Evolutionary conservation across 139 green algal genomes (phyloP).

Genomic region (Trebouxia sp.): DNA sequence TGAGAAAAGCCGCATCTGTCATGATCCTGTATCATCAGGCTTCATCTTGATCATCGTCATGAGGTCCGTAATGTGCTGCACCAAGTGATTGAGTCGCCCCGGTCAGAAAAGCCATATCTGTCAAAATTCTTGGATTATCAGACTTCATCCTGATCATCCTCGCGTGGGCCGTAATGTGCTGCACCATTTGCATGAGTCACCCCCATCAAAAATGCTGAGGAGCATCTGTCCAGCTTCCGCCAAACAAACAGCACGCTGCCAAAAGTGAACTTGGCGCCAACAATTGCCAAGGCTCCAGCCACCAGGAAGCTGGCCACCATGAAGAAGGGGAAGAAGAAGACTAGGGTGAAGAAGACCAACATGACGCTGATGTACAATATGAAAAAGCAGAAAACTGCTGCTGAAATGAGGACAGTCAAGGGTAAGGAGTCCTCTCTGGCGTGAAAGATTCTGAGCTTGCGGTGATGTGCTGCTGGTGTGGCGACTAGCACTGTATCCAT

Average conservation of each 20-base stretch:
- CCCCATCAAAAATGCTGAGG: neutral
- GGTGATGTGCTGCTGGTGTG: neutral
- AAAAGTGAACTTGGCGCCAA: neutral
- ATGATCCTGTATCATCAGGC: too few relatives aligned
- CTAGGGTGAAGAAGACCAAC: conserved; percentile 18
- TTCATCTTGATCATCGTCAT: too few relatives aligned
- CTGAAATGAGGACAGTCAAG: neutral
- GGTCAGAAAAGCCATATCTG: too few relatives aligned
- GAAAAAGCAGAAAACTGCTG: conserved; percentile 10
- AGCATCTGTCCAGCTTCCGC: neutral
- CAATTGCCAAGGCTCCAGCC: neutral
- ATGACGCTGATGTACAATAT: neutral
- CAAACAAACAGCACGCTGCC: conserved; percentile 1
- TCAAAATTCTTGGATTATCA: too few relatives aligned
- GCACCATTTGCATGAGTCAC: neutral
- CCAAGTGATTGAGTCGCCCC: too few relatives aligned
- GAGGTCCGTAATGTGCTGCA: too few relatives aligned
- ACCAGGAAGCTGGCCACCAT: neutral
- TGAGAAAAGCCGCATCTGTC: too few relatives aligned
- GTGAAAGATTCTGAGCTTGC: conserved; percentile 7
- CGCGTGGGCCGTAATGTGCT: neutral
- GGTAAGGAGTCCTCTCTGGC: neutral
- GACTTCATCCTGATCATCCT: conserved; percentile 6
- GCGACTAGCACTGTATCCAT: neutral
- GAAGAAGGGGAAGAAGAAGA: conserved; percentile 1